Conservation (phyloP, 139 green algal species). For the Chlamydomonas sp. region DNA sequence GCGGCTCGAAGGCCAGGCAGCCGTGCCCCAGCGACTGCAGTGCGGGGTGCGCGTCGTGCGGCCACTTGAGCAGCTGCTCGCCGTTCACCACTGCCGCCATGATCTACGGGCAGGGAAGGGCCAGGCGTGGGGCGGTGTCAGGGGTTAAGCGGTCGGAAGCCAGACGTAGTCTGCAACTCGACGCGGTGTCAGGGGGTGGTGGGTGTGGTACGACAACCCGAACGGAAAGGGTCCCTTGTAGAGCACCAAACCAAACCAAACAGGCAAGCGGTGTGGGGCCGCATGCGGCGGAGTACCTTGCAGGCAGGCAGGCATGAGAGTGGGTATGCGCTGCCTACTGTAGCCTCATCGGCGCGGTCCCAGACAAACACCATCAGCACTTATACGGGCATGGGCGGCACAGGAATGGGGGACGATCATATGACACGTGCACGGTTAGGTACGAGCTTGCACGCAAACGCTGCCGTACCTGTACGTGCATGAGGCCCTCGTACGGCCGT, state of each 20-base stretch:
- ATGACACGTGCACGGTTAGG: no score
- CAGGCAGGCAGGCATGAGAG: neutral
- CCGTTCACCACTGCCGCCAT: slow-evolving; percentile 12
- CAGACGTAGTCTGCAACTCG: no score
- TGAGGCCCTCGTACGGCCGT: slow-evolving; percentile 21
- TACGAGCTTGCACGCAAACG: no score
- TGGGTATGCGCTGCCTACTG: neutral
- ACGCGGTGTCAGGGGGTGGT: no score
- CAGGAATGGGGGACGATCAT: no score
- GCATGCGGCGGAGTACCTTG: no score
- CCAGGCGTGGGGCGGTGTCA: neutral
- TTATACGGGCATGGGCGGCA: no score
- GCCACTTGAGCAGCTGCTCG: slow-evolving; percentile 30
- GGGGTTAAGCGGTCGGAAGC: neutral
- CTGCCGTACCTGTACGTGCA: slow-evolving; percentile 5
- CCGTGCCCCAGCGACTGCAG: slow-evolving; percentile 4
- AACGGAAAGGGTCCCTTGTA: no score
- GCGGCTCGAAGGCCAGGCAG: slow-evolving; percentile 10
- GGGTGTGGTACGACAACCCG: no score
- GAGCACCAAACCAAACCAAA: no score
- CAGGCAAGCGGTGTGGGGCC: no score
- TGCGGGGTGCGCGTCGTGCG: neutral
- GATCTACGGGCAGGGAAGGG: neutral
- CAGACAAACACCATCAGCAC: no score
- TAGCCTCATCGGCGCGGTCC: neutral